phyloP scores from a whole-genome alignment of 495 filamentous ascomycete genomes.

The Hypoxylon fragiforme region DNA sequence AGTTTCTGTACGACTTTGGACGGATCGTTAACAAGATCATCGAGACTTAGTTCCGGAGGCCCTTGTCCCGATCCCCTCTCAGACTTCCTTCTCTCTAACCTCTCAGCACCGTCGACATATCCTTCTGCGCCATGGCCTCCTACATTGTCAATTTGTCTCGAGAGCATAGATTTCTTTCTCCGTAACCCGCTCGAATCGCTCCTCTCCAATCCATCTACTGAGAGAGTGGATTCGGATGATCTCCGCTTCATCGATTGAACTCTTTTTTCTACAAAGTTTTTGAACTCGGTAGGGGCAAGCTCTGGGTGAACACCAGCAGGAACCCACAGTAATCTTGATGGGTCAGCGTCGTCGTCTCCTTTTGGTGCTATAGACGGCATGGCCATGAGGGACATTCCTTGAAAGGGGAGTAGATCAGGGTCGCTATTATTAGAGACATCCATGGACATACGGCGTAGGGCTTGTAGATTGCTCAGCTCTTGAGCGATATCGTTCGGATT shows the following conservation, averaged over 20 bases:
- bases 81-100: conserved; percentile 76
- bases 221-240: conserved; percentile 73
- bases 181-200: conserved; percentile 67
- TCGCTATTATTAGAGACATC: conserved; percentile 89
- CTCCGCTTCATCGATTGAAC: conserved; percentile 84
- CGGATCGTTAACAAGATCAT: conserved; percentile 80
- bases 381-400: conserved; percentile 56
- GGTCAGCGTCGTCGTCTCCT: conserved; percentile 80
- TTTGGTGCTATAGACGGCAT: conserved; percentile 76
- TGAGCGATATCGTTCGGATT: conserved; percentile 90
- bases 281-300: conserved; percentile 94
- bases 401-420: conserved; percentile 88
- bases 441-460: conserved; percentile 97
- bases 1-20: conserved; percentile 68
- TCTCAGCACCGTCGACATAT: conserved; percentile 87
- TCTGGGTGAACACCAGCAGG: conserved; percentile 93
- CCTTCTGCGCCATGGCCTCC: conserved; percentile 62
- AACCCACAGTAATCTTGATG: conserved; percentile 91
- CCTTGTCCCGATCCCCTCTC: conserved; percentile 45
- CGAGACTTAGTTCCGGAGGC: conserved; percentile 66
- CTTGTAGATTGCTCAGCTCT: conserved; percentile 93
- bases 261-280: conserved; percentile 90
- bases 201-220: conserved; percentile 61
- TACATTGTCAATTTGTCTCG: conserved; percentile 80
- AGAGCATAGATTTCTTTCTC: conserved; percentile 95